Base-by-base conservation (phyloP, 495 filamentous ascomycete species). In the Schizothecium vesticola region DNA sequence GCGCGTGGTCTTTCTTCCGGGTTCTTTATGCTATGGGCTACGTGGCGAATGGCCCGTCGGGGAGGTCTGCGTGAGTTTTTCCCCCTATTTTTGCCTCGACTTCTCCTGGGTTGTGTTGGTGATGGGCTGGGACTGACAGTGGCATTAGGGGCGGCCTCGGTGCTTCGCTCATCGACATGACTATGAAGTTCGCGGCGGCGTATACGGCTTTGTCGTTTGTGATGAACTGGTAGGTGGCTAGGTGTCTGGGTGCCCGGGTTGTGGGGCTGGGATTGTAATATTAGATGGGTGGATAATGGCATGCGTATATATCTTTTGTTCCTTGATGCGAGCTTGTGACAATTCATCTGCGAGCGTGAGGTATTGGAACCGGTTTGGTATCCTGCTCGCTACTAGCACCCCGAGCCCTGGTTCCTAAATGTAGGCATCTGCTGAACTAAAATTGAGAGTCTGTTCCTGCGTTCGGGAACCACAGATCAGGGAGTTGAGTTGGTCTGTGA, bases 11-110 rank as follows among this genome's bases (percentile, higher is more conserved):
- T 31, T 55, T 85, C 3, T 77, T 77, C 22, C 83, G 91, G 22
- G 31, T 81, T 2, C 22, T 86, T 23, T 93, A 86, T 76, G 75
- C 86, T 22, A 67, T 80, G 16, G 91, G 89, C n/a, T 93, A 93
- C 70, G 81, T 71, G 57, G 68, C 80, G 3, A 63, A 55, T 3
- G 80, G 81, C 0, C 81, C 81, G 1, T 24, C 71, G 31, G 81
- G 79, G 2, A 74, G 81, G 11, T 5, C 59, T 16, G 3, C 25
- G 75, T 79, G 69, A 65, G 78, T 72, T 31, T 62, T 61, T 56
- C 12, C 12, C 4, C 33, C 24, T 55, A 57, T 31, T 57, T 13
- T 63, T 64, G 13, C 57, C 33, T 65, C 33, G 56, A 59, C 19
- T 59, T 2, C 6, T 28, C 26, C 6, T 33, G 1, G 31, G 2